Conservation (phyloP, 352 stramenopile species). For the Pelagophyceae sp. region DNA sequence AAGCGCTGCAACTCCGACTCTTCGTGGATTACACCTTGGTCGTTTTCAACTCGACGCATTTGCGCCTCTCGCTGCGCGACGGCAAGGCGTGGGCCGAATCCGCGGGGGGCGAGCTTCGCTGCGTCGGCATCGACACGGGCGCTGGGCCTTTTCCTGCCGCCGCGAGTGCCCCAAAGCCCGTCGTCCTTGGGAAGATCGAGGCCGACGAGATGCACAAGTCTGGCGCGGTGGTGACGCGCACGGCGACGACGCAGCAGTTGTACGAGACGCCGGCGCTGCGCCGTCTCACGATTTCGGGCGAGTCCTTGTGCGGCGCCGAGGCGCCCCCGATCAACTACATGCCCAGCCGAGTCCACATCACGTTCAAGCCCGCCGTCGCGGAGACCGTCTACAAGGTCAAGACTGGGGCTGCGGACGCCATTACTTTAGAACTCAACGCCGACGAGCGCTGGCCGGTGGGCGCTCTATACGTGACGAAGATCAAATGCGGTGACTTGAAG, state of each 20-base stretch:
- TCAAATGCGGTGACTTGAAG: not conserved
- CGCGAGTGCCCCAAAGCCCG: not conserved
- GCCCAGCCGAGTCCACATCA: not conserved
- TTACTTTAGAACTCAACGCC: not conserved
- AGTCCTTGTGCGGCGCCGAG: not conserved
- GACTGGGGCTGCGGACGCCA: not conserved
- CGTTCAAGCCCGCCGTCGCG: not conserved
- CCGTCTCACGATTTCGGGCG: not conserved
- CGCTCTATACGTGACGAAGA: not conserved
- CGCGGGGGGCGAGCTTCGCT: not conserved
- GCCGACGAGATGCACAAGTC: not conserved
- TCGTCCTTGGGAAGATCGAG: not conserved
- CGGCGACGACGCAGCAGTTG: not conserved
- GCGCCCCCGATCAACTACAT: not conserved
- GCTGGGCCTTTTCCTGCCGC: not conserved
- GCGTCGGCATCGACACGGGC: conserved; percentile 9
- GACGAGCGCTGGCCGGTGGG: not conserved
- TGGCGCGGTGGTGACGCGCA: not conserved
- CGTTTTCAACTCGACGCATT: conserved; percentile 23
- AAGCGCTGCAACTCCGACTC: conserved; percentile 8
- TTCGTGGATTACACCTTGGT: conserved; percentile 23
- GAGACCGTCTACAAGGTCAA: not conserved
- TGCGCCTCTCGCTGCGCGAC: not conserved
- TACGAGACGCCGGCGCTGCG: not conserved
- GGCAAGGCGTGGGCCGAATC: not conserved